phyloP scores from a whole-genome alignment of 495 filamentous ascomycete genomes.

The Penicillium simplicissimum region DNA sequence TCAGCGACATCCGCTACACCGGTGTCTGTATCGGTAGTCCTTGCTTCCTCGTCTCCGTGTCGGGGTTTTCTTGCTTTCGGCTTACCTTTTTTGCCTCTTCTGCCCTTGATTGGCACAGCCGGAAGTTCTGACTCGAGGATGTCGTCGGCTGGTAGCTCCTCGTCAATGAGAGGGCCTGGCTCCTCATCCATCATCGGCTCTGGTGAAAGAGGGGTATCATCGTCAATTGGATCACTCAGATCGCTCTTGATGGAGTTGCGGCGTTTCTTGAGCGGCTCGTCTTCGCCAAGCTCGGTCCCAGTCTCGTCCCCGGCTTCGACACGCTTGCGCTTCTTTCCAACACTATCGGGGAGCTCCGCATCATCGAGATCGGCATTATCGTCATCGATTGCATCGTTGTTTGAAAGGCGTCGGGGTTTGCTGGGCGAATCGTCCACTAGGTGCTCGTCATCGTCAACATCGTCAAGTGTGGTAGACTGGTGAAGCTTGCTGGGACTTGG shows the following conservation, averaged over 20 bases:
- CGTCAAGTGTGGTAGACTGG: constrained; percentile 50
- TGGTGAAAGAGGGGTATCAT: constrained; percentile 23
- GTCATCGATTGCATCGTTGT: constrained; percentile 33
- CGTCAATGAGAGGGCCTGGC: constrained; percentile 33
- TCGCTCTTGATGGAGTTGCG: constrained; percentile 49
- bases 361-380: constrained; percentile 36
- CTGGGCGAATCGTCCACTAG: constrained; percentile 43
- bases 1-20: constrained; percentile 33
- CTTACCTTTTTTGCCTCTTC: constrained; percentile 48
- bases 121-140: constrained; percentile 39
- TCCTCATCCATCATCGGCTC: constrained; percentile 37
- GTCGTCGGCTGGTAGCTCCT: constrained; percentile 42
- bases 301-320: constrained; percentile 42
- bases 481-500: constrained; percentile 69
- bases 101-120: constrained; percentile 30
- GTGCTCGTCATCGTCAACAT: constrained; percentile 45
- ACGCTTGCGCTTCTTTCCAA: constrained; percentile 53
- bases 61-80: constrained; percentile 43
- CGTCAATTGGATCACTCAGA: constrained; percentile 41
- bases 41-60: constrained; percentile 42
- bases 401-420: constrained; percentile 38
- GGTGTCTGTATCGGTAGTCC: constrained; percentile 29
- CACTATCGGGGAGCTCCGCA: constrained; percentile 30
- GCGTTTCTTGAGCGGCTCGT: constrained; percentile 47
- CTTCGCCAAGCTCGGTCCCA: constrained; percentile 43